Evolutionary conservation across 106 monocot genomes (phyloP).

Genomic region (Dioscorea dumetorum): DNA sequence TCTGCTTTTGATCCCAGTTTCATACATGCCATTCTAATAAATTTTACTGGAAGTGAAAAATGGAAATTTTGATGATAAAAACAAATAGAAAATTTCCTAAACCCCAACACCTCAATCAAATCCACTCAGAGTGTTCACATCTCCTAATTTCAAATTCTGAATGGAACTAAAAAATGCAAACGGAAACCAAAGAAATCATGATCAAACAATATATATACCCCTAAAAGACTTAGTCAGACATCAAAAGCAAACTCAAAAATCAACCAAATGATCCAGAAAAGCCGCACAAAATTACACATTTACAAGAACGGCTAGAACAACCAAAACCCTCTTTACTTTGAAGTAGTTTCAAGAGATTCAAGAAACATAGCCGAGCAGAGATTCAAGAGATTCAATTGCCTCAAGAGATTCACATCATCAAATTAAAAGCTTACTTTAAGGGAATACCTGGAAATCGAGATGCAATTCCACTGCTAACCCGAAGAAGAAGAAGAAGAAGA

Average conservation of each 20-base stretch:
- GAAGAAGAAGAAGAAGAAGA: too few species aligned
- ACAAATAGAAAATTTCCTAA: too few species aligned
- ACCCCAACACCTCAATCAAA: neutral
- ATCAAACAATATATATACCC: neutral
- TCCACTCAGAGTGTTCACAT: neutral
- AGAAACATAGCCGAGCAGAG: too few species aligned
- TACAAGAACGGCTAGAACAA: neutral
- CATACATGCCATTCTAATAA: slow-evolving; percentile 25
- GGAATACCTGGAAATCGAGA: too few species aligned
- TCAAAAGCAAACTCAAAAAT: slow-evolving; percentile 14
- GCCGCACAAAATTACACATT: slow-evolving; percentile 11
- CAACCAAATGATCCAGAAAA: slow-evolving; percentile 5
- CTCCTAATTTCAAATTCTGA: neutral
- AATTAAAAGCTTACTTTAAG: too few species aligned
- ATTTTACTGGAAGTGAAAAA: too few species aligned
- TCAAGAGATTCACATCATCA: too few species aligned
- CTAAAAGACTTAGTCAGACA: neutral
- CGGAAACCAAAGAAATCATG: neutral
- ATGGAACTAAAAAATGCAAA: neutral
- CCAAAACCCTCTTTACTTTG: neutral
- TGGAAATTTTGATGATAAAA: too few species aligned
- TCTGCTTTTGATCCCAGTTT: slow-evolving; percentile 48
- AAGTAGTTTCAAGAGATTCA: neutral
- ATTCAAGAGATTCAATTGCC: too few species aligned
- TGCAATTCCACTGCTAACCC: too few species aligned